Base-by-base conservation (phyloP, 2,329 filamentous ascomycete genomes). In the Camillea tinctor region DNA sequence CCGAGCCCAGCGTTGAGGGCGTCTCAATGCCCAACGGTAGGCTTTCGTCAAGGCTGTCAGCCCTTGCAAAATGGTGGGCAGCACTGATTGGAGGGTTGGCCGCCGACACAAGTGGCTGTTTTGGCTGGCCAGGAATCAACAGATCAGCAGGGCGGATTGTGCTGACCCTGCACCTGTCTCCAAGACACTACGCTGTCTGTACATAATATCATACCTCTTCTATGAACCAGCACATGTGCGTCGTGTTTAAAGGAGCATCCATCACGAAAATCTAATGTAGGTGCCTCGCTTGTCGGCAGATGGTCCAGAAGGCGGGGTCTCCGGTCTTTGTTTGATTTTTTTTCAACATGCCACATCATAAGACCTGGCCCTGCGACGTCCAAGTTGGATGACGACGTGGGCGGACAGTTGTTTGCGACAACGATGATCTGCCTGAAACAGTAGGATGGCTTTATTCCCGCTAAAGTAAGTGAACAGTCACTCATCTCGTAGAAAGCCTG, bases 1-100 rank as follows among this genome's bases (percentile, higher is more conserved):
- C 70, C 67, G 71, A 66, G 74, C 72, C 73, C 72, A 75, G 78
- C 75, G 76, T 76, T 69, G 77, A 75, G 60, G 73, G 76, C 75
- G 77, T 74, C 74, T 79, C 76, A 73, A 69, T 80, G 76, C 80
- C 80, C 80, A 82, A 82, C 80, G 72, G 73, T 71, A 74, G 71
- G 60, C 63, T 68, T 70, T 63, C 57, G 69, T 68, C 62, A 64
- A 74, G 68, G 69, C 71, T 71, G 72, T 76, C 73, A 71, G 74
- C 73, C 73, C 65, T 60, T 64, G 64, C n/a, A 60, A 57, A 50
- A 50, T 66, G 61, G 62, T 60, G 64, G 60, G 40, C 57, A 50
- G 58, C 50, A 64, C 51, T 68, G 69, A 72, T 72, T 71, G 66
- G 69, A 67, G 63, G 60, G 60, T 56, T 60, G 66, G 60, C 67